Evolutionary conservation across 2,329 filamentous ascomycete genomes (phyloP).

Genomic region (Pseudocercospora crystallina): DNA sequence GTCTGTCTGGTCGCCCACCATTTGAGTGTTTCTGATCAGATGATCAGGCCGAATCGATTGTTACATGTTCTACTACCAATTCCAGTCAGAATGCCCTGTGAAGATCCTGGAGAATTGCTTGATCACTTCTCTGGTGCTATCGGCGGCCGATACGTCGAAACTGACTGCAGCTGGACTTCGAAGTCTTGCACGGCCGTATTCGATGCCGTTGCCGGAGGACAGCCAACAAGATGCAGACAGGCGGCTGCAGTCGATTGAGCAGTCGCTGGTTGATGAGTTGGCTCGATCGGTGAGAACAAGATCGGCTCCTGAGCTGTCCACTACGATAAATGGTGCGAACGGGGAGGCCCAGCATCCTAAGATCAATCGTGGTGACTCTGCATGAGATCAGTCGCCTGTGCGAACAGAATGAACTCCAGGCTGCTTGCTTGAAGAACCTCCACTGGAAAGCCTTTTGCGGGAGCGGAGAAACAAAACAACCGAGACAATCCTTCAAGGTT

Average conservation of each 20-base stretch:
- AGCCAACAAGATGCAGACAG: conserved; percentile 1
- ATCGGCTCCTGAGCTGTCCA: too few species aligned
- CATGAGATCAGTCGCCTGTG: too few species aligned
- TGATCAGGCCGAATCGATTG: conserved; percentile 8
- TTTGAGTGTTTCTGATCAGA: neutral
- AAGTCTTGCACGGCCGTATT: conserved; percentile 6
- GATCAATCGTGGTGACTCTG: too few species aligned
- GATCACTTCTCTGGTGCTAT: conserved; percentile 12
- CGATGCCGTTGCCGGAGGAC: conserved; percentile 5
- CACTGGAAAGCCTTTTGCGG: too few species aligned
- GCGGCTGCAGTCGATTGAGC: conserved; percentile 4
- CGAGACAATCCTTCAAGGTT: too few species aligned
- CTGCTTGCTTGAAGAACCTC: too few species aligned
- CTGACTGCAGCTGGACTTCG: conserved; percentile 2
- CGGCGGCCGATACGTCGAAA: conserved; percentile 5
- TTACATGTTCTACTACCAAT: conserved; percentile 19
- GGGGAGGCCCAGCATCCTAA: too few species aligned
- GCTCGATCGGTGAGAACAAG: too few species aligned
- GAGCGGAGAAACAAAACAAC: too few species aligned
- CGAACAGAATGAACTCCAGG: too few species aligned
- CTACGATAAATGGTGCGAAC: too few species aligned
- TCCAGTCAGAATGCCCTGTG: conserved; percentile 2
- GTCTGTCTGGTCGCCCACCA: neutral
- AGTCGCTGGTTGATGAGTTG: conserved; percentile 1
- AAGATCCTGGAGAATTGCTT: conserved; percentile 11